Base-by-base conservation (phyloP, 2,329 filamentous ascomycete genomes). In the Pleurostoma richardsiae region DNA sequence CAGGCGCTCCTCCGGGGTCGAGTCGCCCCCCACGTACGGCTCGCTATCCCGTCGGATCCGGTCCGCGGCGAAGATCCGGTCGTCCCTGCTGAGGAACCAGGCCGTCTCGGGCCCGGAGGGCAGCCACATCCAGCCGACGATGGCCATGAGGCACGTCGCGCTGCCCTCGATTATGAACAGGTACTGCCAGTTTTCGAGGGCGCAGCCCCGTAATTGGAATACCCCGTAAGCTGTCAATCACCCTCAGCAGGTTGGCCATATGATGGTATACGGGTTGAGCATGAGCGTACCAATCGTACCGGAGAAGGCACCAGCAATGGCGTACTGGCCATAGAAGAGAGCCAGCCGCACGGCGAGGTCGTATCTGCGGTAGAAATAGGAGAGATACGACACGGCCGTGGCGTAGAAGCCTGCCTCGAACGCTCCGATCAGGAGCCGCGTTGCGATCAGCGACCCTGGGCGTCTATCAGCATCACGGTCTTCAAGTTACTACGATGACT, bases 31-130 rank as follows among this genome's bases (percentile, higher is more conserved):
- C 10, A 63, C 59, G 27, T 59, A 56, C 1, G 56, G 56, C 3
- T 58, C 59, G 29, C 58, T 63, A 44, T 70, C 68, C 3, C 57
- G 45, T n/a, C 62, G 53, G 11, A 69, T 54, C 11, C 68, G 58
- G 6, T 64, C 56, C 30, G 59, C 61, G 0, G 67, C 68, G 10
- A 65, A 61, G 2, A 90, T 69, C 4, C 73, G 72, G 49, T 77
- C 79, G 57, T 90, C 84, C 30, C 76, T 65, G 4, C 72, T 66
- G 4, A 70, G 77, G 3, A 90, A 72, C 67, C 82, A 88, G 43
- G 70, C 71, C 0, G 83, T 80, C 0, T 76, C 80, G 0, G 85
- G 85, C 29, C 77, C 80, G 59, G 89, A 82, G 4, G 86, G 82
- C 8, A 90, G 68, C 40, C 79, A 59, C 49, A 80, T 83, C 70